Conservation (phyloP, 176 grass and related monocot genomes). For the Pontederia paniculata region DNA sequence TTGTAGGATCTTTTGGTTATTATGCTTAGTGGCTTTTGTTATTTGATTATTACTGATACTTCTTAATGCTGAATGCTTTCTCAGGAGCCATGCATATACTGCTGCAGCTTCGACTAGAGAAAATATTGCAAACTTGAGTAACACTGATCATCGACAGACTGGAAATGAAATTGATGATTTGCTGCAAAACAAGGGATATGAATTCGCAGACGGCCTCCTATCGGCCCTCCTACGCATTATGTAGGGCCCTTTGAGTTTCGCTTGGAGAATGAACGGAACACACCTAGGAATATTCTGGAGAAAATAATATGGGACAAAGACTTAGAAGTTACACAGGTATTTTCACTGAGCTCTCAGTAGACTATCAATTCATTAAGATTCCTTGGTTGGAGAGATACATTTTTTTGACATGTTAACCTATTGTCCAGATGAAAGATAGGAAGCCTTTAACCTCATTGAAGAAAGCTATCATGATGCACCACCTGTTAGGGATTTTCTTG, state of each 20-base stretch:
- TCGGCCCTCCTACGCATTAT: slow-evolving; percentile 55
- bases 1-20: no score
- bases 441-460: slow-evolving; percentile 49
- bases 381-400: no score
- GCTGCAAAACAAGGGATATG: slow-evolving; percentile 36
- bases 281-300: slow-evolving; percentile 83
- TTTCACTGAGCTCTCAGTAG: slow-evolving; percentile 5
- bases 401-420: no score
- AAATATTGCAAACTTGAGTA: slow-evolving; percentile 4
- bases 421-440: slow-evolving; percentile 60
- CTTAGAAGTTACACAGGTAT: slow-evolving; percentile 50
- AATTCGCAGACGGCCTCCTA: slow-evolving; percentile 56
- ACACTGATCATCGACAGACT: slow-evolving; percentile 5
- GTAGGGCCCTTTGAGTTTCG: slow-evolving; percentile 92
- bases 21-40: no score
- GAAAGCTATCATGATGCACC: slow-evolving; percentile 47
- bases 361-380: not conserved
- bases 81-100: slow-evolving; percentile 22
- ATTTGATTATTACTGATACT: no score
- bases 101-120: slow-evolving; percentile 14
- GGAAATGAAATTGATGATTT: slow-evolving; percentile 11
- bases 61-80: not conserved
- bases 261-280: slow-evolving; percentile 69
- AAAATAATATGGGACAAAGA: slow-evolving; percentile 86
- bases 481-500: slow-evolving; percentile 55